Evolutionary conservation across 169 alveolate species (phyloP).

Genomic region (Eimeria necatrix): DNA sequence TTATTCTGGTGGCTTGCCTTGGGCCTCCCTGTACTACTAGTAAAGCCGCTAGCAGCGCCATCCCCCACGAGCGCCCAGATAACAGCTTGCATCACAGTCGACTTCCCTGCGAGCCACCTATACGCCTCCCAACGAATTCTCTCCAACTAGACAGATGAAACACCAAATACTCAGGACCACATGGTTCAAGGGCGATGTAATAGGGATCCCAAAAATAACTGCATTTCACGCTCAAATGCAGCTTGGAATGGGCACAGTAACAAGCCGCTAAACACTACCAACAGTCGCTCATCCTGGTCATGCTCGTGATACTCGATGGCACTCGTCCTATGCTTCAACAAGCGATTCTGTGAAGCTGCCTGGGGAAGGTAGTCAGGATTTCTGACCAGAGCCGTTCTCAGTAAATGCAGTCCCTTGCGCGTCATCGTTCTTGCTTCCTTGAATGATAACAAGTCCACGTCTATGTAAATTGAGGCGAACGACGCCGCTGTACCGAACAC

Average conservation of each 20-base stretch:
- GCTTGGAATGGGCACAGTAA: background rate
- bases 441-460: constrained; percentile 64
- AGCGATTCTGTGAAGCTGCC: too few relatives aligned
- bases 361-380: background rate
- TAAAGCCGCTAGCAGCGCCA: constrained; percentile 28
- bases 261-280: too few relatives aligned
- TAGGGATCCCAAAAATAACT: background rate
- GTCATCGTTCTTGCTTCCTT: constrained; percentile 15
- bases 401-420: background rate
- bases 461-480: constrained; percentile 18
- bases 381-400: constrained; percentile 68
- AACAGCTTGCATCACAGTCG: constrained; percentile 75
- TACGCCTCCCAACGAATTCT: too few relatives aligned
- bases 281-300: too few relatives aligned
- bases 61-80: constrained; percentile 71
- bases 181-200: background rate
- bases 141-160: background rate
- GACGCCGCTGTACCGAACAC: constrained; percentile 28
- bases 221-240: background rate
- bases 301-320: too few relatives aligned
- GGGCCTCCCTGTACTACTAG: constrained; percentile 39
- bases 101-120: constrained; percentile 33
- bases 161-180: too few relatives aligned
- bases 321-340: too few relatives aligned
- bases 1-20: constrained; percentile 21